Conservation (phyloP, 257 asterid species). For the Jacaranda copaia region DNA sequence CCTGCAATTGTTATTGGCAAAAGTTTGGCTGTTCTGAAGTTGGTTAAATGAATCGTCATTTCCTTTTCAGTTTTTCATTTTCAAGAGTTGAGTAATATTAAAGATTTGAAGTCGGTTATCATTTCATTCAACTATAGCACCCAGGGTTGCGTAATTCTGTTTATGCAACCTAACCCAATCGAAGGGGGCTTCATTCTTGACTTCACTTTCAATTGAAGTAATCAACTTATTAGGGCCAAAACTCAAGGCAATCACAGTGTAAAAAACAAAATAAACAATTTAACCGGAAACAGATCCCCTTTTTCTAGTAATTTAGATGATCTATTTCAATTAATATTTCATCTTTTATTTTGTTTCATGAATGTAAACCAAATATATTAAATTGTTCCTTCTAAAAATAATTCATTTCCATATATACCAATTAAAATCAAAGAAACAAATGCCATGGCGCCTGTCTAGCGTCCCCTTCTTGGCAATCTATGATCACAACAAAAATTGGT, state of each 20-base stretch:
- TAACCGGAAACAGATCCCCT: background rate
- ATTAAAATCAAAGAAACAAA: too few relatives aligned
- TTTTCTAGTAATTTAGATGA: too few relatives aligned
- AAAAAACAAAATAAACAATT: background rate
- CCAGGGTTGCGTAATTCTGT: background rate
- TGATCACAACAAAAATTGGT: too few relatives aligned
- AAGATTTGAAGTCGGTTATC: constrained; percentile 7
- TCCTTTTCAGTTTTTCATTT: background rate
- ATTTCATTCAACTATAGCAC: background rate
- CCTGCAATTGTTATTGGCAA: too few relatives aligned
- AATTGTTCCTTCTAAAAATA: too few relatives aligned
- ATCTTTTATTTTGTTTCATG: too few relatives aligned
- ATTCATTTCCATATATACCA: too few relatives aligned
- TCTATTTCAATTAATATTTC: too few relatives aligned
- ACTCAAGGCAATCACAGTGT: background rate
- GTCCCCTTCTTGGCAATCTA: too few relatives aligned
- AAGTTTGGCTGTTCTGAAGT: too few relatives aligned
- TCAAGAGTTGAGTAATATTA: constrained; percentile 10
- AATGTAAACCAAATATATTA: too few relatives aligned
- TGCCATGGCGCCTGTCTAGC: too few relatives aligned
- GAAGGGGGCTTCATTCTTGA: background rate
- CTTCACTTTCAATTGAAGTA: constrained; percentile 8
- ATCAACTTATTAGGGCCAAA: background rate
- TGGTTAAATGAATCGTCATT: background rate
- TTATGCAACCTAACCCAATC: background rate